Percentiles rank a stretch among this genome's conserved stretches.
These are phyloP conservation scores for Ilyonectria mors-panacis DNA, from an alignment of 2,329 filamentous ascomycete species.

Conservation along the genomic window DNA sequence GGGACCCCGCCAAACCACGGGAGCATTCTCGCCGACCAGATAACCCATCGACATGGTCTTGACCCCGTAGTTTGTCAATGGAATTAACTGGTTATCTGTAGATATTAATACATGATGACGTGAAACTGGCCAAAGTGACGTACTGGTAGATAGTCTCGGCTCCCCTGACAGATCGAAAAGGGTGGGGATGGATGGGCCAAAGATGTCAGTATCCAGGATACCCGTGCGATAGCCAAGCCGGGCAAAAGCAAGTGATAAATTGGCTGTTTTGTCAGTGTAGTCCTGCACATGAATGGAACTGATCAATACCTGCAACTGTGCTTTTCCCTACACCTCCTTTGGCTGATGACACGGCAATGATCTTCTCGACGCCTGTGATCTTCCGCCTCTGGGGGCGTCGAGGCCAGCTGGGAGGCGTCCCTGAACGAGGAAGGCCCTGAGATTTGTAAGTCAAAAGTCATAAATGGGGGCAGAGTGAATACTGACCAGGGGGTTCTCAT, in stretches of 20 bases:
- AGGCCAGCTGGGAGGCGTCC: conserved; percentile 68
- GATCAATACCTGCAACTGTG: conserved; percentile 80
- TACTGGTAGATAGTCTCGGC: conserved; percentile 81
- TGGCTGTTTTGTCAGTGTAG: conserved; percentile 64
- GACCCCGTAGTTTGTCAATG: conserved; percentile 93
- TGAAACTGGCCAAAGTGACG: conserved; percentile 48
- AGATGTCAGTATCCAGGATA: conserved; percentile 96
- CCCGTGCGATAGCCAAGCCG: conserved; percentile 85
- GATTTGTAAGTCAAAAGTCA: neutral
- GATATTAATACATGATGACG: conserved; percentile 20
- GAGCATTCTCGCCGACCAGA: conserved; percentile 82
- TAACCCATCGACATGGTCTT: conserved; percentile 99
- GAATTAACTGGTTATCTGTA: conserved; percentile 83
- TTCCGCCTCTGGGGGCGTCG: conserved; percentile 85
- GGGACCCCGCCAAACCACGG: conserved; percentile 93
- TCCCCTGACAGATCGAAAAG: conserved; percentile 86
- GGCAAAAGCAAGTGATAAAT: conserved; percentile 89
- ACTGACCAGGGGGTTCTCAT: conserved; percentile 90
- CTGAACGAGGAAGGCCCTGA: conserved; percentile 88
- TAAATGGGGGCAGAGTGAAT: neutral
- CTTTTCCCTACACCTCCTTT: conserved; percentile 99
- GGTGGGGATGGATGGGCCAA: conserved; percentile 94
- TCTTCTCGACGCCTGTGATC: conserved; percentile 88
- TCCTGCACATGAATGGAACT: neutral
- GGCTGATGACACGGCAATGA: conserved; percentile 97